A percentile compares a stretch with the other conserved stretches of the same genome.
phyloP scores from a whole-genome alignment of 2,329 filamentous ascomycete genomes.

The Pseudonectria foliicola region DNA sequence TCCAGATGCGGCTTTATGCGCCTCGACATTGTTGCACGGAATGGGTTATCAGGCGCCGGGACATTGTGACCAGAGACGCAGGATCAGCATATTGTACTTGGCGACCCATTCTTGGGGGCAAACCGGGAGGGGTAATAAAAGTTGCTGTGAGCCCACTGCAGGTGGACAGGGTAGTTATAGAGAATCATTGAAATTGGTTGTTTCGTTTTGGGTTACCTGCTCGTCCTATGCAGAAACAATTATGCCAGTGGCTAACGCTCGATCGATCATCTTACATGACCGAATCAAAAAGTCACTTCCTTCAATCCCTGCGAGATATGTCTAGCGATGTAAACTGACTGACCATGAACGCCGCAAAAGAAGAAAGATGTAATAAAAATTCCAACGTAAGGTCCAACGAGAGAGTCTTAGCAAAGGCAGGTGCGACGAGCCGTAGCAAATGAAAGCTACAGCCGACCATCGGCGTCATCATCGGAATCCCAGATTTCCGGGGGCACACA shows the following conservation, averaged over 20 bases:
- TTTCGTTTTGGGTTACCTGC: too few species aligned
- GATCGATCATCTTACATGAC: too few species aligned
- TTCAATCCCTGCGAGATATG: too few species aligned
- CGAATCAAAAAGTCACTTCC: too few species aligned
- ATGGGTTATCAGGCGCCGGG: conserved; percentile 18
- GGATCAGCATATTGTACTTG: conserved; percentile 10
- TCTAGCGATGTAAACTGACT: too few species aligned
- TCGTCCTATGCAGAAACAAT: too few species aligned
- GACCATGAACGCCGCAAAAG: too few species aligned
- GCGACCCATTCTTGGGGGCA: conserved; percentile 6
- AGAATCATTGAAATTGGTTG: not conserved
- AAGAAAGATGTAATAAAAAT: too few species aligned
- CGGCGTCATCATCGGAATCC: conserved; percentile 30
- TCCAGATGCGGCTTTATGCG: conserved; percentile 2
- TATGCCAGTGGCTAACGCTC: too few species aligned
- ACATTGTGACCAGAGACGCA: conserved; percentile 13
- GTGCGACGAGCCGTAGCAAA: too few species aligned
- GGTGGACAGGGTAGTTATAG: not conserved
- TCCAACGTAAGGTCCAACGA: too few species aligned
- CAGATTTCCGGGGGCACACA: conserved; percentile 27
- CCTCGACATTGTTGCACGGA: conserved; percentile 19
- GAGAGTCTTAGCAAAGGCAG: too few species aligned
- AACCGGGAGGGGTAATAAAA: conserved; percentile 1
- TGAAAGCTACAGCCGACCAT: conserved; percentile 14
- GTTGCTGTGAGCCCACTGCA: not conserved